Conservation (phyloP, 495 filamentous ascomycete genomes). For the Aspergillus indologenus region DNA sequence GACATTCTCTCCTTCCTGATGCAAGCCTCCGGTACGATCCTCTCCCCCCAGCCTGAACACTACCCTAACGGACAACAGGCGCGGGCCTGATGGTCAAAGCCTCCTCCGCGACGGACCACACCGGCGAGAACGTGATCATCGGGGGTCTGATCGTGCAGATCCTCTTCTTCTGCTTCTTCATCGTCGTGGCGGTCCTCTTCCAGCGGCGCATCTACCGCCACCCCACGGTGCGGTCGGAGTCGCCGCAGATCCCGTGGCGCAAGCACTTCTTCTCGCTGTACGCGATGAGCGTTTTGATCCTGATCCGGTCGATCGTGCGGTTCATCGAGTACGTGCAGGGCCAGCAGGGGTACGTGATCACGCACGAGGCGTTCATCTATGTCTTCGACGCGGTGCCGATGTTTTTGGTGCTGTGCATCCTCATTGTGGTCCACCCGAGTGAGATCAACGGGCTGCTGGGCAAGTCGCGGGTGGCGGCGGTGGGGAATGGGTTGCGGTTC, state of each 20-base stretch:
- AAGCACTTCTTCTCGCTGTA: slow-evolving; percentile 6
- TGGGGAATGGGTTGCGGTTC: not conserved
- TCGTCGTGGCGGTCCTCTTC: slow-evolving; percentile 28
- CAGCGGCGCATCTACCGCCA: slow-evolving; percentile 26
- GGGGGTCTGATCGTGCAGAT: slow-evolving; percentile 37
- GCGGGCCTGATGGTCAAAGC: slow-evolving; percentile 9
- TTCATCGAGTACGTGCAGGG: slow-evolving; percentile 59
- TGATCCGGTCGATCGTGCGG: slow-evolving; percentile 58
- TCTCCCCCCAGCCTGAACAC: too few relatives aligned
- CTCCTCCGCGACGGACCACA: slow-evolving; percentile 1
- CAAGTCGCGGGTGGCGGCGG: slow-evolving; percentile 1
- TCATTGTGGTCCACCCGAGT: not conserved
- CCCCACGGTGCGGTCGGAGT: slow-evolving; percentile 10
- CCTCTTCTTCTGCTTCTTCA: slow-evolving; percentile 21
- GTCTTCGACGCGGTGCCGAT: slow-evolving; percentile 4
- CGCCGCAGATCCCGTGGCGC: not conserved
- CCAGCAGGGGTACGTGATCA: slow-evolving; percentile 42
- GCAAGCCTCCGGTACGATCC: slow-evolving; percentile 15
- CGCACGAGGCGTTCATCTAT: slow-evolving; percentile 55
- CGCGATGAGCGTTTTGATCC: slow-evolving; percentile 38
- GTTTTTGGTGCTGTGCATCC: slow-evolving; percentile 4
- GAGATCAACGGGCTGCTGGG: slow-evolving; percentile 3
- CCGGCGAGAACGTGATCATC: slow-evolving; percentile 39
- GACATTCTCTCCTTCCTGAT: slow-evolving; percentile 22
- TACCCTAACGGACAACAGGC: not conserved